Evolutionary conservation across 23 red algal genomes (phyloP), one percentile per base, ranked within the genome.

Genomic region (Gracilariopsis chorda): DNA sequence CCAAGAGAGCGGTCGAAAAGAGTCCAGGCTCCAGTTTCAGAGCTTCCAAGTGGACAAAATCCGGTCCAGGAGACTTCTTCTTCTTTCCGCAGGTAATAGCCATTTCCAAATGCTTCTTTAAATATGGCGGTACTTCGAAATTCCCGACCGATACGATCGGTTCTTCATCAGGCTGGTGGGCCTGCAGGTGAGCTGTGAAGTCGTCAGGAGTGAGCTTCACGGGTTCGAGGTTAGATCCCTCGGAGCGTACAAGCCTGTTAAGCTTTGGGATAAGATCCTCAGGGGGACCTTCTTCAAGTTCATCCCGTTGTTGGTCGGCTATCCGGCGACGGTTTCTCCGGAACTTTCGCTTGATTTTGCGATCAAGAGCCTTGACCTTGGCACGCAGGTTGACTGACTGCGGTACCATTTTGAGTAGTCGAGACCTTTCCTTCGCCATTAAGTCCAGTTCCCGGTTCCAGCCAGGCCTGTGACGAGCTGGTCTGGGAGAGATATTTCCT

Each of bases 51-150:
- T 7, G 61, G 27, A 86, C 27, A 5, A 46, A 0, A 40, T 86
- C 82, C 6, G 82, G 58, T 12, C 60, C 82, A 17, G 82, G 82
- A 42, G 57, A 25, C 55, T 86, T 86, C 0, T 52, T 69, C 21
- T 28, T 67, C 4, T 5, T 29, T 37, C 0, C 61, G 33, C 7
- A 11, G 7, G 40, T 74, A 21, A 74, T 74, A 7, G 68, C 68
- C 7, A 32, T 17, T 37, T 32, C 28, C 7, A 74, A 21, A 9
- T 8, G 14, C 20, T 32, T 21, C 40, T 74, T 7, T 7, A 74
- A 37, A n/a, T 45, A 17, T 9, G n/a, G 42, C 7, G 68, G 42
- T 8, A 47, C 16, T 41, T 7, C 8, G 28, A 74, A 74, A n/a
- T 32, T 16, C n/a, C 40, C n/a, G 6, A 34, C n/a, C n/a, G 7